These are phyloP conservation scores for Jamesozyma piceae DNA, from an alignment of 805 yeast genomes.

Conservation along the genomic window DNA sequence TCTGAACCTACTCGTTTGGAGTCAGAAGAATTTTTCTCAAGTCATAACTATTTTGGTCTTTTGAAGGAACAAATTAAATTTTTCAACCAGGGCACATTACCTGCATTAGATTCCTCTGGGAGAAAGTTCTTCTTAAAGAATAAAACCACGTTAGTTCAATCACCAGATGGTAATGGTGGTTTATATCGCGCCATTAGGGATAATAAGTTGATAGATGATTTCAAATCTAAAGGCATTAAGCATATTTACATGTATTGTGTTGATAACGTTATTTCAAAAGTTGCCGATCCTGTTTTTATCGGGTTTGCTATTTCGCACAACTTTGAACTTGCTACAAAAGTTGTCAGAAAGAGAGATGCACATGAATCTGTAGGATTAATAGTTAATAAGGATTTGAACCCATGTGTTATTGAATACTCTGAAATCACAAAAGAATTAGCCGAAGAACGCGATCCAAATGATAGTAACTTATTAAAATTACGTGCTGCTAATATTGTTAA, in stretches of 20 bases:
- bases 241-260: constrained; percentile 97
- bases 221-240: constrained; percentile 56
- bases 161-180: constrained; percentile 99
- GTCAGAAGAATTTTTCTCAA: constrained; percentile 62
- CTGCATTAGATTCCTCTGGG: constrained; percentile 73
- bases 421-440: constrained; percentile 76
- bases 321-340: constrained; percentile 81
- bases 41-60: constrained; percentile 65
- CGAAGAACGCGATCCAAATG: constrained; percentile 50
- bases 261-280: constrained; percentile 82
- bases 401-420: constrained; percentile 91
- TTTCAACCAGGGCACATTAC: constrained; percentile 92
- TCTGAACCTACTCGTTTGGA: constrained; percentile 72
- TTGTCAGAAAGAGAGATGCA: constrained; percentile 85
- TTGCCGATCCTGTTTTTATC: constrained; percentile 80
- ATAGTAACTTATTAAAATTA: constrained; percentile 54
- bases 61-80: constrained; percentile 50
- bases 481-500: constrained; percentile 97
- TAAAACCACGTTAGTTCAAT: constrained; percentile 51
- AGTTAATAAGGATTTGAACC: constrained; percentile 56
- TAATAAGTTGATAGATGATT: constrained; percentile 59
- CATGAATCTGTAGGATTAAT: constrained; percentile 86
- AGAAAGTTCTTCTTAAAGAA: constrained; percentile 55
- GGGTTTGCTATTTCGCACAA: constrained; percentile 69
- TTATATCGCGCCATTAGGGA: constrained; percentile 71